Percentiles rank a stretch among this genome's conserved stretches.
Evolutionary conservation across 345 rosid genomes (phyloP).

Genomic region (Trapa bicornis): DNA sequence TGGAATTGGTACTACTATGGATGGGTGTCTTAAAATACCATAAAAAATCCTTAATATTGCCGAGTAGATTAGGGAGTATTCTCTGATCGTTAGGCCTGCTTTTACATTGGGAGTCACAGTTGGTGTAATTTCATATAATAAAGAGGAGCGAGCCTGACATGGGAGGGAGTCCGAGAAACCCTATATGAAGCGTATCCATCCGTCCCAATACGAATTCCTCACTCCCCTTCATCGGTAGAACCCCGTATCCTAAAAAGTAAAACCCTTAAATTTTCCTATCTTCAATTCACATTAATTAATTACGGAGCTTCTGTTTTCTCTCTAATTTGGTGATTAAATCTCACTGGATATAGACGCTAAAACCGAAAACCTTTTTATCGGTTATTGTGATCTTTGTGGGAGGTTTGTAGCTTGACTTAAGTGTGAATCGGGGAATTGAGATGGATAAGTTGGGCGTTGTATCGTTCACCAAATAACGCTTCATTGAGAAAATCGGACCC

Average conservation of each 20-base stretch:
- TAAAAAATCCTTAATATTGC: too few species aligned
- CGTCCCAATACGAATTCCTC: too few species aligned
- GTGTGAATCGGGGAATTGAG: conserved; percentile 15
- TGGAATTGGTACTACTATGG: too few species aligned
- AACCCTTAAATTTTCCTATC: not conserved
- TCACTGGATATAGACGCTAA: not conserved
- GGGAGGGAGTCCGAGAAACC: too few species aligned
- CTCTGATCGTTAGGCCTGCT: too few species aligned
- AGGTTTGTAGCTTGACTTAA: not conserved
- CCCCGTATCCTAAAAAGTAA: not conserved
- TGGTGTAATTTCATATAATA: too few species aligned
- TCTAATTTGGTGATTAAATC: not conserved
- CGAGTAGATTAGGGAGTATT: too few species aligned
- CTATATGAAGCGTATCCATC: too few species aligned
- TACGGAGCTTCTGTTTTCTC: not conserved
- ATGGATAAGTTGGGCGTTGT: conserved; percentile 27
- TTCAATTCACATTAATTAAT: not conserved
- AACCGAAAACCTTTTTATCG: not conserved
- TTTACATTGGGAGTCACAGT: too few species aligned
- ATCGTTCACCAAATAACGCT: conserved; percentile 67
- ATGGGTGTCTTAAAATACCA: too few species aligned
- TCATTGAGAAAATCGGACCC: conserved; percentile 69
- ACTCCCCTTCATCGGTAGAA: too few species aligned
- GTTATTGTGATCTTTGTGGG: not conserved
- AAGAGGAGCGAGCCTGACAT: too few species aligned